Evolutionary conservation across 2,329 filamentous ascomycete genomes (phyloP), one percentile per base, ranked within the genome.

Genomic region (Ophioceras dolichostomum): DNA sequence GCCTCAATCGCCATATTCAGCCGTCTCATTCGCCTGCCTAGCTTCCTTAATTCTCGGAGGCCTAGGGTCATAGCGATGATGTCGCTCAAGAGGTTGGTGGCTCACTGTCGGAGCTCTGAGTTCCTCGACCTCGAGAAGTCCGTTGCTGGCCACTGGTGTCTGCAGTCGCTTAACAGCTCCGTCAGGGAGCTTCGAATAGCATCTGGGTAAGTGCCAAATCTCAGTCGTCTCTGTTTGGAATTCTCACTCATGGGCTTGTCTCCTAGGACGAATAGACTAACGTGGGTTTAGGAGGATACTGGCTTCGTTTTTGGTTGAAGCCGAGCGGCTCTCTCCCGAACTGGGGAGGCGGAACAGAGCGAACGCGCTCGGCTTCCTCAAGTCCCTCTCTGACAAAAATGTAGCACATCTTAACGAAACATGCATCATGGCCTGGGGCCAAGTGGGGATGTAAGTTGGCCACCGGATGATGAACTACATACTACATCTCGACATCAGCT

Each of bases 391-490:
- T 1, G 79, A 84, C 33, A 79, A 78, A 40, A 73, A 77, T 38
- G 65, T 75, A 7, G 58, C 77, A 5, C 68, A 76, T 41, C 61
- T 88, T 32, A 79, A 87, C 36, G 89, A 96, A 57, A 88, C 85
- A 14, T 79, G 84, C 45, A 80, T 96, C 40, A 65, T 91, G 58
- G 82, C 84, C 12, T 87, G 89, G 73, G 82, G 83, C n/a, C 80
- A 86, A 51, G 67, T 94, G 34, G 89, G 85, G 42, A 70, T 73
- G 71, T 79, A 61, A 48, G 62, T 10, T 32, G 12, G 12, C 22
- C 12, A 7, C 22, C 7, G 12, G 12, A 8, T 26, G 12, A 26
- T 26, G 21, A 41, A 24, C 40, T 16, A 48, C 30, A 14, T n/a
- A 2, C 9, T 18, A 3, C 12, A 32, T n/a, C n/a, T n/a, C n/a